Base-by-base conservation (phyloP, 352 stramenopile species). In the Plasmopara viticola region DNA sequence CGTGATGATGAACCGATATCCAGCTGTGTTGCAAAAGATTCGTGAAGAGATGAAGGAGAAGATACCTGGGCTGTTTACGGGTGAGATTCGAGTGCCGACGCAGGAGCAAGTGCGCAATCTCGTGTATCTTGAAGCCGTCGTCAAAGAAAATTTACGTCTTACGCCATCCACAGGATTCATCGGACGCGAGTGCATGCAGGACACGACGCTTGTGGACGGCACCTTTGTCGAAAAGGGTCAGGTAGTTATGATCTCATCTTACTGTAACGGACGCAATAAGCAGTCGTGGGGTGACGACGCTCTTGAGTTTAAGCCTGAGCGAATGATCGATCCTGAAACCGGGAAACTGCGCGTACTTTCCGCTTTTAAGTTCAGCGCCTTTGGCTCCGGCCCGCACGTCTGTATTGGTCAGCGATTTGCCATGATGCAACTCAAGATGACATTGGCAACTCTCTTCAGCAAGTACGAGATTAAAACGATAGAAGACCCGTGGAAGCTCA, bases 141-240 rank as follows among this genome's bases (percentile, higher is more conserved):
- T 90, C 6, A 66, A 62, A 9, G 82, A 93, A 56, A 86, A 70
- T 25, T 60, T 93, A 30, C 75, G 83, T 0, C 56, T 93, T 9
- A 77, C 77, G 49, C 78, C 80, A 31, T 70, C 76, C 13, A 76
- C 86, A 8, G 66, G 63, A 5, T 68, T 77, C 15, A 74, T 80
- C n/a, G 66, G 68, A n/a, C 76, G 75, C 17, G 65, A 72, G 15
- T 71, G 64, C 1, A 72, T 67, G 48, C 25, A 64, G 9, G 50
- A 68, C 48, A 68, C 68, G 30, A 68, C 53, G 20, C 38, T 70
- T 9, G 49, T 60, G 5, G 63, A 76, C 40, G 63, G 54, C 4
- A 71, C 54, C 3, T 60, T 66, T 10, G 51, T 71, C 4, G 28
- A 62, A 8, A 68, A 68, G 54, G 63, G 50, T 4, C 50, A 58